Conservation (phyloP, 1,284 basidiomycete genomes). For the Trichosporon sp. region DNA sequence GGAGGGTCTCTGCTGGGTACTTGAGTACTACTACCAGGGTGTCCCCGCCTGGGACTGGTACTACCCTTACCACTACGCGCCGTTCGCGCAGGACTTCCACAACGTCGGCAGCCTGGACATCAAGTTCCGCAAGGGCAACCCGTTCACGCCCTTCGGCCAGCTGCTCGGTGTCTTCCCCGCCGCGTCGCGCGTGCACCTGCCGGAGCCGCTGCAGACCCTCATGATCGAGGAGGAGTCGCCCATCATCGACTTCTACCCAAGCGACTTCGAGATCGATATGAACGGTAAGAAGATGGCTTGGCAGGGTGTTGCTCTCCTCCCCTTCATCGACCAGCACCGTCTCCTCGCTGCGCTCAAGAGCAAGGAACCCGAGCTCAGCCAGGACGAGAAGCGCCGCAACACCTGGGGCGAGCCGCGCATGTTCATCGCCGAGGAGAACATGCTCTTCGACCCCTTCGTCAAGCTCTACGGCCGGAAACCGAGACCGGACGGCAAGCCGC, state of each 20-base stretch:
- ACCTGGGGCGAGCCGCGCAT: slow-evolving; percentile 81
- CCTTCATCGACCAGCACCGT: slow-evolving; percentile 90
- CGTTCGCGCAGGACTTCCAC: slow-evolving; percentile 93
- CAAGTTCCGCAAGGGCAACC: slow-evolving; percentile 65
- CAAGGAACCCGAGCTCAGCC: slow-evolving; percentile 71
- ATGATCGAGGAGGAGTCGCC: slow-evolving; percentile 88
- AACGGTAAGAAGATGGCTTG: slow-evolving; percentile 99
- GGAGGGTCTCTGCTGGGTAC: slow-evolving; percentile 94
- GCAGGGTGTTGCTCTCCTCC: slow-evolving; percentile 96
- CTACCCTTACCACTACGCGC: slow-evolving; percentile 97
- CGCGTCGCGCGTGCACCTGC: slow-evolving; percentile 87
- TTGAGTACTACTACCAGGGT: slow-evolving; percentile 98
- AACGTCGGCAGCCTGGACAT: slow-evolving; percentile 79
- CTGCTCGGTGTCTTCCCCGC: slow-evolving; percentile 98
- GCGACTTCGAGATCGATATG: slow-evolving; percentile 95
- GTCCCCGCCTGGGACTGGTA: slow-evolving; percentile 99
- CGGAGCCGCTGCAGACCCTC: slow-evolving; percentile 77
- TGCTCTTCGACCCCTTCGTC: slow-evolving; percentile 82
- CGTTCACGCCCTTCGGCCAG: slow-evolving; percentile 97
- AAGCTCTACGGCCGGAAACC: slow-evolving; percentile 80
- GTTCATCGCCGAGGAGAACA: slow-evolving; percentile 82
- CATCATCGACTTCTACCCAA: slow-evolving; percentile 95
- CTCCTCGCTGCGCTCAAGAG: slow-evolving; percentile 79
- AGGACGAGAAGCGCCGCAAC: slow-evolving; percentile 83
- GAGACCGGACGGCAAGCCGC: slow-evolving; percentile 51